Evolutionary conservation across 1,284 basidiomycete species (phyloP).

Genomic region (Ganoderma leucocontextum): DNA sequence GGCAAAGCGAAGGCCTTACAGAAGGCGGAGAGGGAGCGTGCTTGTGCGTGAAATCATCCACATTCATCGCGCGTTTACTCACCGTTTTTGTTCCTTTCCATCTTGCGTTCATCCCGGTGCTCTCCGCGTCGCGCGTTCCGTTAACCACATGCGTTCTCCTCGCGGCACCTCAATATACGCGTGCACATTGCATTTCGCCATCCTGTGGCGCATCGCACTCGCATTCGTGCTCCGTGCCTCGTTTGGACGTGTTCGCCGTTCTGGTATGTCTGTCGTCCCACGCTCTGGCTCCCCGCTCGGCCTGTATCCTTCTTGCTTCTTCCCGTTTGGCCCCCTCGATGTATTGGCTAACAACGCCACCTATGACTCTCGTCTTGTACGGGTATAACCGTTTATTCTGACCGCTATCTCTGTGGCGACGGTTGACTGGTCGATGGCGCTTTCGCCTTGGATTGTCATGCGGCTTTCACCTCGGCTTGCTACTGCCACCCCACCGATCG

Average conservation of each 20-base stretch:
- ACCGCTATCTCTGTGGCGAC: constrained; percentile 10
- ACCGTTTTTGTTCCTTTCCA: constrained; percentile 9
- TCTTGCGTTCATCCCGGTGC: too few relatives aligned
- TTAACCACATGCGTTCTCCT: constrained; percentile 10
- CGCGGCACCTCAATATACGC: not conserved
- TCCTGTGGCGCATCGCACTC: not conserved
- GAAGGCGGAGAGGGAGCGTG: constrained; percentile 74
- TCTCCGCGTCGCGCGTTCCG: constrained; percentile 15
- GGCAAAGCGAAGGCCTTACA: constrained; percentile 74
- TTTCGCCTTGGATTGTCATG: not conserved
- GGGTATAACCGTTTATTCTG: not conserved
- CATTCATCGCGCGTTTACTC: constrained; percentile 19
- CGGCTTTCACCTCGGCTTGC: not conserved
- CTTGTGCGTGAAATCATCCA: constrained; percentile 60
- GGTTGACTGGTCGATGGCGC: not conserved
- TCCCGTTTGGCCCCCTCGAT: not conserved
- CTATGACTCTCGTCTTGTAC: not conserved
- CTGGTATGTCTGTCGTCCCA: constrained; percentile 11
- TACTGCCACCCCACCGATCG: not conserved
- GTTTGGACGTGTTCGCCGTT: not conserved
- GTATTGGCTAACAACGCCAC: not conserved
- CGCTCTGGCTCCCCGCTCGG: constrained; percentile 3
- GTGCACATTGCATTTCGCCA: not conserved
- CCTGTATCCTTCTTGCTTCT: not conserved
- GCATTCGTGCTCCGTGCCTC: not conserved